These are phyloP conservation scores for Vicia faba DNA, from an alignment of 306 rosid genomes.

Conservation along the genomic window DNA sequence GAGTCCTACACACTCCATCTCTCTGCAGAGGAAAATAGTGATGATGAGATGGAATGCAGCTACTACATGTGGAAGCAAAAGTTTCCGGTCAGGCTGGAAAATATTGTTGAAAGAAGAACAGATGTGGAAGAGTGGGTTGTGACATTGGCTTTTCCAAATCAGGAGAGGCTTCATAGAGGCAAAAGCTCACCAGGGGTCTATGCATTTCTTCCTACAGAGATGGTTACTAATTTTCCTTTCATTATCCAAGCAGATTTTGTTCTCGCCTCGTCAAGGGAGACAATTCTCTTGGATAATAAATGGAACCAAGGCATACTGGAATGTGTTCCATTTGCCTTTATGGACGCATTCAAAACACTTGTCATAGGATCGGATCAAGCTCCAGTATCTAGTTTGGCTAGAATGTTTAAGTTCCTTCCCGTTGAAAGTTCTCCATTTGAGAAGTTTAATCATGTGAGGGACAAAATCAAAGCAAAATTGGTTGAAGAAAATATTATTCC, in stretches of 20 bases:
- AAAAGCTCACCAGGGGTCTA: constrained; percentile 58
- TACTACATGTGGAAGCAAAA: constrained; percentile 30
- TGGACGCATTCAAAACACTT: constrained; percentile 58
- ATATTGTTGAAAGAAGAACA: constrained; percentile 13
- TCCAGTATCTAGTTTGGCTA: constrained; percentile 52
- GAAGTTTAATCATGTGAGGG: constrained; percentile 54
- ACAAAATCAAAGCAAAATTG: constrained; percentile 49
- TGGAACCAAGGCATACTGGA: constrained; percentile 83
- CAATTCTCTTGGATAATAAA: constrained; percentile 61
- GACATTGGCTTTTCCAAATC: constrained; percentile 40
- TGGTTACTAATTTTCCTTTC: constrained; percentile 74
- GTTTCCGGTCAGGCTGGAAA: constrained; percentile 5
- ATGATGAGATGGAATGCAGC: constrained; percentile 41
- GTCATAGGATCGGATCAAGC: constrained; percentile 44
- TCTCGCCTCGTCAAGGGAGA: constrained; percentile 72
- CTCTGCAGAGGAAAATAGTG: constrained; percentile 46
- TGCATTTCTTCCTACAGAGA: constrained; percentile 78
- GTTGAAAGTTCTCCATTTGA: constrained; percentile 41
- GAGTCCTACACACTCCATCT: constrained; percentile 69
- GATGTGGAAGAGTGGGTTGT: constrained; percentile 19
- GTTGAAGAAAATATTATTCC: constrained; percentile 57
- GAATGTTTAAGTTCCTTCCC: constrained; percentile 61
- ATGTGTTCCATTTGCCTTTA: constrained; percentile 63
- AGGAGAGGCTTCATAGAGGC: constrained; percentile 53
- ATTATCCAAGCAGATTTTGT: constrained; percentile 82